phyloP scores from a whole-genome alignment of 441 rosid species.

The Corymbia citriodora region DNA sequence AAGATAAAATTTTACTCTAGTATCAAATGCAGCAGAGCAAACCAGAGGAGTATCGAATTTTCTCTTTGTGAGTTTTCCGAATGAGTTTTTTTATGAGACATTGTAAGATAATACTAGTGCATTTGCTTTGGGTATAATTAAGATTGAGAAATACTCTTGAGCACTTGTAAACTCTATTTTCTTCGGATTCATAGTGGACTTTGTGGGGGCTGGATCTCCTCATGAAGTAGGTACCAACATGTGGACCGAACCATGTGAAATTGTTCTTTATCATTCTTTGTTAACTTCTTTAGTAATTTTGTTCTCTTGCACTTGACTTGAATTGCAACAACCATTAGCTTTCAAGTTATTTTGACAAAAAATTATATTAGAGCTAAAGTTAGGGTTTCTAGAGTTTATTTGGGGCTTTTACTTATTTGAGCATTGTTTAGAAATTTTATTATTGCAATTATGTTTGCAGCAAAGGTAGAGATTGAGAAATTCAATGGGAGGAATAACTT shows the following conservation, averaged over 20 bases:
- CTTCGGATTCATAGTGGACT: background rate
- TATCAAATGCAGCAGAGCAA: background rate
- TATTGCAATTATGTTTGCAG: background rate
- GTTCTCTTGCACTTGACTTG: background rate
- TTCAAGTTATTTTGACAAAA: background rate
- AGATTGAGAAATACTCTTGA: background rate
- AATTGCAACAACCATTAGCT: background rate
- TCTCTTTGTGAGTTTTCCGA: too few relatives aligned
- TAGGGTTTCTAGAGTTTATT: background rate
- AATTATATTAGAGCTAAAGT: background rate
- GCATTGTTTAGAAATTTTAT: background rate
- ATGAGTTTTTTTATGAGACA: background rate
- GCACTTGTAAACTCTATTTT: background rate
- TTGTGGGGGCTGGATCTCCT: background rate
- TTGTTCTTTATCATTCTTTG: background rate
- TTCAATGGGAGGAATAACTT: background rate
- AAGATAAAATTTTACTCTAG: background rate
- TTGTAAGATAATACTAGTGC: background rate
- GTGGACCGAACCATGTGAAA: background rate
- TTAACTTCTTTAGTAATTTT: background rate
- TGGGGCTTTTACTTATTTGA: background rate
- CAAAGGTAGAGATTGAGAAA: background rate
- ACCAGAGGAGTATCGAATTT: too few relatives aligned
- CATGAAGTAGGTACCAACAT: background rate
- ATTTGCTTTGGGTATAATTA: background rate